Conservation (phyloP, 768 basidiomycete species). For the Dioszegia crocea region DNA sequence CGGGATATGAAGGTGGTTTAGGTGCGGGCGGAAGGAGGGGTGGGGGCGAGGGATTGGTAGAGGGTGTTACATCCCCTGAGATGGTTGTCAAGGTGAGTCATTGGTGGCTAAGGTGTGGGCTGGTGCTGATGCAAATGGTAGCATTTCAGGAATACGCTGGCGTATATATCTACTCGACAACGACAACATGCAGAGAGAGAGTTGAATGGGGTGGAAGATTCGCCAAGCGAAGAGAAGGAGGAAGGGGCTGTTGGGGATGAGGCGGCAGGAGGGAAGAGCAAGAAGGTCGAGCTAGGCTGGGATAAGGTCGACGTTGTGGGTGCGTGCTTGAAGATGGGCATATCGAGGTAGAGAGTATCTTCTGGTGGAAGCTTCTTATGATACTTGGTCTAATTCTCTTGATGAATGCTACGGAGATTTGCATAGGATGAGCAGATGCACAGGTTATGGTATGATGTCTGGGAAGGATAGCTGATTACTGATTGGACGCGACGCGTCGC, state of each 20-base stretch:
- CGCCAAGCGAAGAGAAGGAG: conserved; percentile 18
- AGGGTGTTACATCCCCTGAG: conserved; percentile 86
- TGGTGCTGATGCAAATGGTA: conserved; percentile 45
- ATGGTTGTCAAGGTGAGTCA: conserved; percentile 61
- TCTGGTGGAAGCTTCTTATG: background rate
- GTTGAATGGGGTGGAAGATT: conserved; percentile 7
- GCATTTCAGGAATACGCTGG: conserved; percentile 87
- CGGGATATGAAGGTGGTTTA: background rate
- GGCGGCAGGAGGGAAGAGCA: conserved; percentile 52
- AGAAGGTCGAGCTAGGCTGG: conserved; percentile 58
- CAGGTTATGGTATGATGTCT: background rate
- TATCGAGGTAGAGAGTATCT: conserved; percentile 8
- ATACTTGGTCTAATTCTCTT: no score
- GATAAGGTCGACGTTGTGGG: conserved; percentile 84
- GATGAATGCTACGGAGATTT: no score
- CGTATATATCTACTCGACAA: conserved; percentile 76
- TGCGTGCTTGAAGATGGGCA: conserved; percentile 81
- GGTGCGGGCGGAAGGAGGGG: conserved; percentile 48
- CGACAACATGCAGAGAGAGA: conserved; percentile 38
- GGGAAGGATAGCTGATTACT: background rate
- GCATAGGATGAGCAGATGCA: no score
- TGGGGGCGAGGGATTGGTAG: conserved; percentile 81
- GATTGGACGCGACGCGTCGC: background rate
- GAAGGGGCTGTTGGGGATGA: conserved; percentile 37
- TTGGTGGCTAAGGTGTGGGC: no score